Conservation (phyloP, 805 yeast species). For the Kluyveromyces aestuarii region DNA sequence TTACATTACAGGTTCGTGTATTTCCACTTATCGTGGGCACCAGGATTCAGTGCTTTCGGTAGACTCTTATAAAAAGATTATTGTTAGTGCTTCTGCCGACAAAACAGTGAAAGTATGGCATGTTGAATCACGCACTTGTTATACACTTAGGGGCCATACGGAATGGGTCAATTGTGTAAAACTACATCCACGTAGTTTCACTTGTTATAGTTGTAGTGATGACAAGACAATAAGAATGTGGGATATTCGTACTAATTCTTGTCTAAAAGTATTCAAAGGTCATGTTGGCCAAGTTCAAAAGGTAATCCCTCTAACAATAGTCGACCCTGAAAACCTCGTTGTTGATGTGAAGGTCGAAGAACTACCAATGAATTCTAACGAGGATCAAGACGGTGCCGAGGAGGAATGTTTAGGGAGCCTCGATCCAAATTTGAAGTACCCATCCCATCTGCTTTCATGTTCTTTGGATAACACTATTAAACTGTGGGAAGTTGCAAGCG, state of each 20-base stretch:
- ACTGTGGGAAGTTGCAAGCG: constrained; percentile 81
- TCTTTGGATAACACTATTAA: constrained; percentile 90
- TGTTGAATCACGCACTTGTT: constrained; percentile 85
- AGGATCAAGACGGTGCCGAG: constrained; percentile 10
- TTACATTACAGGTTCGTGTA: constrained; percentile 87
- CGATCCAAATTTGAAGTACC: constrained; percentile 36
- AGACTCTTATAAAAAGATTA: constrained; percentile 69
- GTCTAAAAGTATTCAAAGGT: constrained; percentile 71
- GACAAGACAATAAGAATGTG: constrained; percentile 92
- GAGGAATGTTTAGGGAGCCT: constrained; percentile 13
- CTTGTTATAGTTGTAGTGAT: constrained; percentile 81
- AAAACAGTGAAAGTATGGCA: constrained; percentile 93
- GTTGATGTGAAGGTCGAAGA: constrained; percentile 30
- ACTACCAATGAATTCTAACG: not conserved
- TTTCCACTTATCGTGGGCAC: constrained; percentile 91
- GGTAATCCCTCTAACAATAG: constrained; percentile 75
- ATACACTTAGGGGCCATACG: constrained; percentile 85
- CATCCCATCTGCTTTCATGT: constrained; percentile 79
- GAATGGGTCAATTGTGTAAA: constrained; percentile 90
- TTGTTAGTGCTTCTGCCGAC: constrained; percentile 92
- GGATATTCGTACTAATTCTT: constrained; percentile 76
- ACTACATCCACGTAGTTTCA: constrained; percentile 68
- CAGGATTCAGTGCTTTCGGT: constrained; percentile 76
- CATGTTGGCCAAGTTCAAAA: constrained; percentile 93
- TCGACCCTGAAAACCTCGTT: constrained; percentile 47